phyloP scores from a whole-genome alignment of 139 green algal species.

The Prasinococcaceae sp. region DNA sequence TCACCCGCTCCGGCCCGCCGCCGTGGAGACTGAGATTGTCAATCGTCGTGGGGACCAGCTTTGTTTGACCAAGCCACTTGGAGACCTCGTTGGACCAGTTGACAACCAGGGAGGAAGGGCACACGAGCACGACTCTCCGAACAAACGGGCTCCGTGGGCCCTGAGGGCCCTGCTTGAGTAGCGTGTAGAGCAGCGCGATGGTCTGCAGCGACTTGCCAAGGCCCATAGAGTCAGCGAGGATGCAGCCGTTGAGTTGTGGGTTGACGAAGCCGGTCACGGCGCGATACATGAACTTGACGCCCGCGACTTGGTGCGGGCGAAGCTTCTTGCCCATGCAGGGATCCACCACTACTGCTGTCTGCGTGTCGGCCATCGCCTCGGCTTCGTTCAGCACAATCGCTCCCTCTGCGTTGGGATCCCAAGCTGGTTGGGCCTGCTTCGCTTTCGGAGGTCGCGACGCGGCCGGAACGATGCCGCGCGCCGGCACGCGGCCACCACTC shows the following conservation, averaged over 20 bases:
- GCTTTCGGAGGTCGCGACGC: too few relatives aligned
- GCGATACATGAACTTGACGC: slow-evolving; percentile 16
- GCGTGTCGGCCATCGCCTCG: too few relatives aligned
- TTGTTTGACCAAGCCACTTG: slow-evolving; percentile 6
- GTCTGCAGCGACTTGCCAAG: slow-evolving; percentile 30
- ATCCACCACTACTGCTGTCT: slow-evolving; percentile 2
- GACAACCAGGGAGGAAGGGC: slow-evolving; percentile 43
- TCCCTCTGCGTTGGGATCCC: too few relatives aligned
- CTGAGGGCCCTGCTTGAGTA: slow-evolving; percentile 52
- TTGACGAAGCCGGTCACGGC: slow-evolving; percentile 5
- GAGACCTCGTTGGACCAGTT: slow-evolving; percentile 51
- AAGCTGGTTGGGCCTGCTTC: too few relatives aligned
- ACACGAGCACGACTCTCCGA: slow-evolving; percentile 50
- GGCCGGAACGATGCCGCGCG: too few relatives aligned
- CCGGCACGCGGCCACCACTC: too few relatives aligned
- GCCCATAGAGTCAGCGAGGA: slow-evolving; percentile 73
- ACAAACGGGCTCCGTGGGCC: slow-evolving; percentile 19
- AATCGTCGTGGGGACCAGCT: too few relatives aligned
- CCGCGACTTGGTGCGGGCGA: slow-evolving; percentile 10
- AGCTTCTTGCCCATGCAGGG: slow-evolving; percentile 1
- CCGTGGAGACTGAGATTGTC: too few relatives aligned
- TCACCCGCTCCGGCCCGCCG: too few relatives aligned
- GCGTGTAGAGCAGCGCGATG: slow-evolving; percentile 56
- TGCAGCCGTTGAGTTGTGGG: slow-evolving; percentile 27
- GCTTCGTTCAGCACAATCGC: too few relatives aligned